A percentile compares a stretch with the other conserved stretches of the same genome.
Evolutionary conservation across 352 stramenopile genomes (phyloP).

Genomic region (Pythium apleroticum): DNA sequence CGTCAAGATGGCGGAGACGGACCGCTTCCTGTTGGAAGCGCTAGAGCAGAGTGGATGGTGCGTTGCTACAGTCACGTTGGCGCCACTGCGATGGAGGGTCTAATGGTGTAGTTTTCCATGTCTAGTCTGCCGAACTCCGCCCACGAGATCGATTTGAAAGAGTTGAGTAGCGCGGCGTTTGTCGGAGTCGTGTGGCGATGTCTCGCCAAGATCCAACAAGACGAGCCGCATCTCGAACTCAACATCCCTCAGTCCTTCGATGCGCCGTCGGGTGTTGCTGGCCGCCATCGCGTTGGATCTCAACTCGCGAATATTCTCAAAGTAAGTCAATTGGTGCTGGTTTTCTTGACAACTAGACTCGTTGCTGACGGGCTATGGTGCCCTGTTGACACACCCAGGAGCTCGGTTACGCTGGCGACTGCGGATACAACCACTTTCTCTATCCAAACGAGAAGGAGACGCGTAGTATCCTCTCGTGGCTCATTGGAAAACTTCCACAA

Average conservation of each 20-base stretch:
- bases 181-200: conserved; percentile 49
- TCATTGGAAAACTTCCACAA: conserved; percentile 71
- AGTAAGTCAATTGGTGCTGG: conserved; percentile 31
- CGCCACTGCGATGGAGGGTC: background rate
- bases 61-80: background rate
- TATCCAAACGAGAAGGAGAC: conserved; percentile 87
- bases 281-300: conserved; percentile 72
- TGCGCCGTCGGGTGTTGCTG: conserved; percentile 57
- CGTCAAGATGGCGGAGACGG: conserved; percentile 25
- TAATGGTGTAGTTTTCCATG: conserved; percentile 5
- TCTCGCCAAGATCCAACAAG: conserved; percentile 37
- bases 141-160: conserved; percentile 17
- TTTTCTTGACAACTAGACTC: no score
- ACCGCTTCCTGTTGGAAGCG: conserved; percentile 29
- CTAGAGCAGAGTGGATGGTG: conserved; percentile 30
- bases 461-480: conserved; percentile 73
- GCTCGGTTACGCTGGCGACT: conserved; percentile 80
- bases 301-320: conserved; percentile 76
- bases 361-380: background rate
- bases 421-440: conserved; percentile 88
- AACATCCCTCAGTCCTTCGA: conserved; percentile 23
- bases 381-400: conserved; percentile 36
- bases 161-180: conserved; percentile 46
- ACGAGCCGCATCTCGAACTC: conserved; percentile 31
- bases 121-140: conserved; percentile 9